Conservation (phyloP, 495 filamentous ascomycete species). For the Aspergillus carlsbadensis region DNA sequence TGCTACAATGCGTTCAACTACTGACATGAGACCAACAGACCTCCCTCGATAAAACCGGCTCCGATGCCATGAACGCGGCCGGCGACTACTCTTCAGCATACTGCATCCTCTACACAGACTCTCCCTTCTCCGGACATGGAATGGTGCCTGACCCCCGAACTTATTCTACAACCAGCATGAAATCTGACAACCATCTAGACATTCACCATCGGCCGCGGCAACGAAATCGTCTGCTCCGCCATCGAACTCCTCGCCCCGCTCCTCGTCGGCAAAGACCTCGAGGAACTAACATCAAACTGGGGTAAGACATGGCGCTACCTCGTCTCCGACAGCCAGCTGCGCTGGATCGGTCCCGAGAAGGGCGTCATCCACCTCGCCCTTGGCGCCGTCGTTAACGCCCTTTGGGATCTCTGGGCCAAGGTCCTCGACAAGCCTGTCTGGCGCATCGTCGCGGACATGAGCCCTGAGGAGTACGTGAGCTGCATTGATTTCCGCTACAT, state of each 20-base stretch:
- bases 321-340: conserved; percentile 83
- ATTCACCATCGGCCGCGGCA: conserved; percentile 95
- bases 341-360: conserved; percentile 96
- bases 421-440: conserved; percentile 82
- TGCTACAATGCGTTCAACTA: not conserved
- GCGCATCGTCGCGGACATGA: conserved; percentile 87
- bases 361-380: conserved; percentile 92
- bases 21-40: conserved; percentile 48
- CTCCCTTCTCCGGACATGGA: conserved; percentile 71
- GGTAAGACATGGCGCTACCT: conserved; percentile 89
- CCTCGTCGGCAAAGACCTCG: conserved; percentile 69
- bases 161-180: conserved; percentile 1
- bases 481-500: conserved; percentile 95
- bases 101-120: conserved; percentile 85
- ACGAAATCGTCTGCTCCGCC: conserved; percentile 87
- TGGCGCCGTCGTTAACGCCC: conserved; percentile 84
- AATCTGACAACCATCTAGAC: conserved; percentile 52
- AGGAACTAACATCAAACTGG: conserved; percentile 76
- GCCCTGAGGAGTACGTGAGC: conserved; percentile 76
- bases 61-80: conserved; percentile 95
- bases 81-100: conserved; percentile 93
- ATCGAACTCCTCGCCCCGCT: conserved; percentile 75
- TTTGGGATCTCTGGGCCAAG: conserved; percentile 97
- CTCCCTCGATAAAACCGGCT: conserved; percentile 91
- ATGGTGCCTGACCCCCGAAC: conserved; percentile 59